Evolutionary conservation across 2,329 filamentous ascomycete genomes (phyloP).

Genomic region (Ploettnerulaceae sp.): DNA sequence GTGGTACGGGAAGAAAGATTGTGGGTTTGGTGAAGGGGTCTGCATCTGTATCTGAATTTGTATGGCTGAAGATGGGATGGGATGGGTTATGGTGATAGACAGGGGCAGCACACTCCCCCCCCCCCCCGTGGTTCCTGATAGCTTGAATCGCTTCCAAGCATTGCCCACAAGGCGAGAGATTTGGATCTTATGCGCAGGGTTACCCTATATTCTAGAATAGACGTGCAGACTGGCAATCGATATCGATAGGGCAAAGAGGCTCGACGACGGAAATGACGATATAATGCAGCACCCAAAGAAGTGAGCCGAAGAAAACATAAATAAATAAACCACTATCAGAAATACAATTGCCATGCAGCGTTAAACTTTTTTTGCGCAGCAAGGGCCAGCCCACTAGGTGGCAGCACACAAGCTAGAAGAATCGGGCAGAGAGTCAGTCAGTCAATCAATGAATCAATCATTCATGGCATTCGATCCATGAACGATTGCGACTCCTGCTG

Average conservation of each 20-base stretch:
- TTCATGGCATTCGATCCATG: too few relatives aligned
- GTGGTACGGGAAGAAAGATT: neutral
- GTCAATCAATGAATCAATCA: neutral
- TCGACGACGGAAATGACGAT: conserved; percentile 4
- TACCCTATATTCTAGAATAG: conserved; percentile 8
- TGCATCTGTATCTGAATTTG: neutral
- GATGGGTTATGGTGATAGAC: neutral
- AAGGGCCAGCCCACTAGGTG: neutral
- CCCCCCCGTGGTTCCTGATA: neutral
- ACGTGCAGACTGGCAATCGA: neutral
- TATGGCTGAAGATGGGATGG: too few relatives aligned
- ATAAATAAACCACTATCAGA: conserved; percentile 7
- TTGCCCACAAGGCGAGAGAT: conserved; percentile 3
- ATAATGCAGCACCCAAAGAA: conserved; percentile 9
- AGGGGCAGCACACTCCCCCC: neutral
- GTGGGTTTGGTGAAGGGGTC: neutral
- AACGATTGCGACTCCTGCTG: neutral
- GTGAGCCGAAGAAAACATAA: conserved; percentile 4
- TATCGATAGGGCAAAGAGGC: conserved; percentile 1
- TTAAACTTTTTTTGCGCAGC: conserved; percentile 2
- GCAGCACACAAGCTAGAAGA: neutral
- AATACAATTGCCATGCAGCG: conserved; percentile 2
- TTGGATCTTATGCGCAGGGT: conserved; percentile 6
- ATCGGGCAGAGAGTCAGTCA: neutral
- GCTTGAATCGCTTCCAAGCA: conserved; percentile 10